Evolutionary conservation across 75 land plant species (phyloP), one percentile per base, ranked within the genome.

Genomic region (Selaginella tamariscina): DNA sequence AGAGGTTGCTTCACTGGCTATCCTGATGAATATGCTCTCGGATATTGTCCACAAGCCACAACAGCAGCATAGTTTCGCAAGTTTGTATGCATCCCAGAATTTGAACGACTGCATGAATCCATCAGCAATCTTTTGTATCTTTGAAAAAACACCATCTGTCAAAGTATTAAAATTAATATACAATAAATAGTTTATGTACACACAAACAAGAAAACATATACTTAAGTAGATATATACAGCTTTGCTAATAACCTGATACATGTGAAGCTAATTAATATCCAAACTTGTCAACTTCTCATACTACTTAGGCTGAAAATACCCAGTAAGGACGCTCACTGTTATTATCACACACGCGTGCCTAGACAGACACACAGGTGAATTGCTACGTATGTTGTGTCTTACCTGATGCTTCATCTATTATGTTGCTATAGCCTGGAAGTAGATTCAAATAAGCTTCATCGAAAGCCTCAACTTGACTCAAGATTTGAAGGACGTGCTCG

Each of bases 1-100:
- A 30, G 85, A 86, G 33, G 78, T 65, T 22, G 71, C 83, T 56
- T 33, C 73, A 27, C 56, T 72, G 13, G 55, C 27, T 31, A 86
- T 65, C 21, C 60, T 68, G 56, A 65, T 64, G 73, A 84, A 84
- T 31, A 73, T 63, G 33, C 68, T 65, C 33, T 67, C 26, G 2
- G 85, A 76, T 15, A 70, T 62, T 33, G 62, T 31, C 95, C 95
- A 89, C 31, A 73, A 71, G 24, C 90, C 87, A 65, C 75, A 56
- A 63, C 66, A 71, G 23, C 82, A 81, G 33, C 81, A 82, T 74
- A 63, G 39, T 32, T 30, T 74, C 27, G 78, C 90, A 72, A 73
- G 70, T 73, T 70, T 84, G 67, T 89, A 89, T 56, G 81, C 87
- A 54, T 30, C 22, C 89, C 90, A 89, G 33, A 68, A 32, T 66